A percentile compares a stretch with the other conserved stretches of the same genome.
phyloP scores from a whole-genome alignment of 2,329 filamentous ascomycete species.

The Fusarium buharicum region DNA sequence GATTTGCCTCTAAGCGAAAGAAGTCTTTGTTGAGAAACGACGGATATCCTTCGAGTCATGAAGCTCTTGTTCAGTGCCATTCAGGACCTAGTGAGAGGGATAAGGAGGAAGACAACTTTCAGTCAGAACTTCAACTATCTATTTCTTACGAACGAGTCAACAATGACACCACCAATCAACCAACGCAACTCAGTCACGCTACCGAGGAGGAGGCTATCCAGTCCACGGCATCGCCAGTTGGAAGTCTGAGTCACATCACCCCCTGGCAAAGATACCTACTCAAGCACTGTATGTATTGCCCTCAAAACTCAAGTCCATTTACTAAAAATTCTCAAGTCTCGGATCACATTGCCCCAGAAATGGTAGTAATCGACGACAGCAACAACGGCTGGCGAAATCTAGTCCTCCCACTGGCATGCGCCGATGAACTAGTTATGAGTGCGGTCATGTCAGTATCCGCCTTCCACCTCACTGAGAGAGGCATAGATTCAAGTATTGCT shows the following conservation, averaged over 20 bases:
- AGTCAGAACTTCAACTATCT: background rate
- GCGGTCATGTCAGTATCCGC: conserved; percentile 43
- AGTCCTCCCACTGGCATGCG: conserved; percentile 32
- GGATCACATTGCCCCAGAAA: conserved; percentile 38
- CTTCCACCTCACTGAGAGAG: conserved; percentile 34
- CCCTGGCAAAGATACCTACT: conserved; percentile 16
- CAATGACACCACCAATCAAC: background rate
- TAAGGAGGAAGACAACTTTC: background rate
- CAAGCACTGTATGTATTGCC: conserved; percentile 25
- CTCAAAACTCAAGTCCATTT: background rate
- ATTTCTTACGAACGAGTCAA: background rate
- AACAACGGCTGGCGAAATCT: conserved; percentile 38
- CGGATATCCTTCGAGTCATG: background rate
- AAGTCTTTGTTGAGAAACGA: background rate
- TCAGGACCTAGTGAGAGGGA: background rate
- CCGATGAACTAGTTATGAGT: conserved; percentile 41
- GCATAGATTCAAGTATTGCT: background rate
- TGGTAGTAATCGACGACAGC: conserved; percentile 38
- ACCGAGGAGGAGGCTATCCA: background rate
- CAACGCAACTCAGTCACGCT: background rate
- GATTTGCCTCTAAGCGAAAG: conserved; percentile 11
- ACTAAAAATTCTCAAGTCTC: conserved; percentile 32
- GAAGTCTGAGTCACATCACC: background rate
- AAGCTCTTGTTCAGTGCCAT: background rate
- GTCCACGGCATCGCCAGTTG: background rate